Evolutionary conservation across 2,329 filamentous ascomycete species (phyloP).

Genomic region (Colletotrichum sidae): DNA sequence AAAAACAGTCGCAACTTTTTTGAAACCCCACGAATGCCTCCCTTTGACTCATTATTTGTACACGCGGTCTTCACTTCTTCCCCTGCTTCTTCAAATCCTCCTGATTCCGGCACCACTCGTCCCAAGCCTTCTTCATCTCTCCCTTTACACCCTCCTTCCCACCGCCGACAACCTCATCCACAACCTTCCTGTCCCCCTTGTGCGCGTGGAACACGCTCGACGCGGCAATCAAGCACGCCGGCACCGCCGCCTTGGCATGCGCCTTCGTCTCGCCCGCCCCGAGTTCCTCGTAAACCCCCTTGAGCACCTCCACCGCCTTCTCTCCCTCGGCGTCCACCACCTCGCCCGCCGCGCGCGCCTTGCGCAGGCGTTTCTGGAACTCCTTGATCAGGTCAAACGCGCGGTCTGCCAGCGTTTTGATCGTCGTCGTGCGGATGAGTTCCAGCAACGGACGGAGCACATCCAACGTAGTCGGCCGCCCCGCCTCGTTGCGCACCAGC

Average conservation of each 20-base stretch:
- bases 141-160: slow-evolving; percentile 58
- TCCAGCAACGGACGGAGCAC: slow-evolving; percentile 81
- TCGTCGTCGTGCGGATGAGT: slow-evolving; percentile 80
- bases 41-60: background rate
- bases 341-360: slow-evolving; percentile 56
- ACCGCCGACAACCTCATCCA: slow-evolving; percentile 73
- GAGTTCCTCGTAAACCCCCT: slow-evolving; percentile 76
- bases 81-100: slow-evolving; percentile 32
- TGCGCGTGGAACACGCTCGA: slow-evolving; percentile 69
- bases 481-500: slow-evolving; percentile 83
- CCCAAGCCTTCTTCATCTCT: slow-evolving; percentile 33
- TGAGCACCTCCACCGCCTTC: slow-evolving; percentile 68
- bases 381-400: slow-evolving; percentile 78
- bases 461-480: slow-evolving; percentile 73
- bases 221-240: slow-evolving; percentile 75
- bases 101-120: slow-evolving; percentile 37
- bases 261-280: slow-evolving; percentile 72
- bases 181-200: slow-evolving; percentile 61
- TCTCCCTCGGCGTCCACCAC: slow-evolving; percentile 54
- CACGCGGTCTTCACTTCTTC: slow-evolving; percentile 3
- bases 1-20: no score
- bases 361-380: slow-evolving; percentile 76
- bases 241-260: slow-evolving; percentile 81
- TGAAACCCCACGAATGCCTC: no score
- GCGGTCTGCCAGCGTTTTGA: slow-evolving; percentile 80